A percentile compares a stretch with the other conserved stretches of the same genome.
These are phyloP conservation scores for Colletotrichum sp. DNA, from an alignment of 2,329 filamentous ascomycete species.

Conservation along the genomic window DNA sequence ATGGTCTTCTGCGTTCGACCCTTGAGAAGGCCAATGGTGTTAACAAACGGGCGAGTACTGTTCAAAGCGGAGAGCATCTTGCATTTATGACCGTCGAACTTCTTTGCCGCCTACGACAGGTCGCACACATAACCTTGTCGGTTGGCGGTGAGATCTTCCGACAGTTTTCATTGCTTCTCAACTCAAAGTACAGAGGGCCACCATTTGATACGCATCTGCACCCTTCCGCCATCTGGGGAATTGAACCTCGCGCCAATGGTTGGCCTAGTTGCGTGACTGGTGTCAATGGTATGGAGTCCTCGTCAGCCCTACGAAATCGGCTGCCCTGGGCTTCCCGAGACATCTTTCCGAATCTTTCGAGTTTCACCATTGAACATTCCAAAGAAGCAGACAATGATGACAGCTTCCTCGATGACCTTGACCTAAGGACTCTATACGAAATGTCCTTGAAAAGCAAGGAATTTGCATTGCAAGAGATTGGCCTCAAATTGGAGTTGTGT, in stretches of 20 bases:
- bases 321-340: neutral
- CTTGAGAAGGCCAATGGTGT: neutral
- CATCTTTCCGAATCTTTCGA: neutral
- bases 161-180: neutral
- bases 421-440: neutral
- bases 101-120: neutral
- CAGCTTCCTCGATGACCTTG: neutral
- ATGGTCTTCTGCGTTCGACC: neutral
- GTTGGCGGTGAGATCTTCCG: neutral
- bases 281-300: neutral
- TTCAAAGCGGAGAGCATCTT: neutral
- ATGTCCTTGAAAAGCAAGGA: neutral
- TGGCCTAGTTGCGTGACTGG: neutral
- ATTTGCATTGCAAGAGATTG: neutral
- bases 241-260: neutral
- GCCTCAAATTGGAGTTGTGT: no score
- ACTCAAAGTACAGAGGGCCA: neutral
- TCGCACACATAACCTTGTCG: neutral
- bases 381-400: neutral
- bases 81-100: neutral
- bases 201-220: neutral
- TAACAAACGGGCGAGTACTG: neutral
- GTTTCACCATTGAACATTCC: neutral
- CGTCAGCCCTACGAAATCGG: neutral
- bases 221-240: neutral